Evolutionary conservation across 2,329 filamentous ascomycete genomes (phyloP).

Genomic region (Penicillium palitans): DNA sequence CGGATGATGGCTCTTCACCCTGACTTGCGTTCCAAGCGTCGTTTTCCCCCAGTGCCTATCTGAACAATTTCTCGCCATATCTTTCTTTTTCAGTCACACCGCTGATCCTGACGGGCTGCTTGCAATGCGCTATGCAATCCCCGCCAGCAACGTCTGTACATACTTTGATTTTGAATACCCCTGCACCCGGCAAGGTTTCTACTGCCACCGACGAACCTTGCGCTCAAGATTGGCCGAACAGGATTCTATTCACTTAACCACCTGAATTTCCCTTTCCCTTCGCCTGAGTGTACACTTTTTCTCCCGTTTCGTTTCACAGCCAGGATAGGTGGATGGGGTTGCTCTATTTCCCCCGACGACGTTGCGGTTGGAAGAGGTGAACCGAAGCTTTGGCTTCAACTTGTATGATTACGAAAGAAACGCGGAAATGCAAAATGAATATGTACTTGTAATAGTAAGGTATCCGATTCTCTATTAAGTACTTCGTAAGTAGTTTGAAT

Average conservation of each 20-base stretch:
- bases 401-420: slow-evolving; percentile 45
- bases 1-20: slow-evolving; percentile 13
- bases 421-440: slow-evolving; percentile 35
- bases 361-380: slow-evolving; percentile 18
- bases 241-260: slow-evolving; percentile 13
- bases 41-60: slow-evolving; percentile 6
- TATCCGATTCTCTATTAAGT: background rate
- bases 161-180: slow-evolving; percentile 18
- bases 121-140: background rate
- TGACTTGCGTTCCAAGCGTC: slow-evolving; percentile 28
- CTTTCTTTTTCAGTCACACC: slow-evolving; percentile 4
- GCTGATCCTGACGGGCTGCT: background rate
- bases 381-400: slow-evolving; percentile 22
- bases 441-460: slow-evolving; percentile 22
- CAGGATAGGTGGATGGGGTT: slow-evolving; percentile 3
- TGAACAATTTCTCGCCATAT: slow-evolving; percentile 1
- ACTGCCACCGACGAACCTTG: slow-evolving; percentile 12
- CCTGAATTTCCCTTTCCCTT: slow-evolving; percentile 16
- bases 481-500: background rate
- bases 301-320: slow-evolving; percentile 2
- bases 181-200: slow-evolving; percentile 9
- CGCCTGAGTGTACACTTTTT: slow-evolving; percentile 10
- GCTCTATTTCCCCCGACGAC: slow-evolving; percentile 17
- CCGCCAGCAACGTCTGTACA: slow-evolving; percentile 18
- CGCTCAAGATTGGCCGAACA: slow-evolving; percentile 13